Evolutionary conservation across 2,329 filamentous ascomycete species (phyloP).

Genomic region (Zopfia rhizophila): DNA sequence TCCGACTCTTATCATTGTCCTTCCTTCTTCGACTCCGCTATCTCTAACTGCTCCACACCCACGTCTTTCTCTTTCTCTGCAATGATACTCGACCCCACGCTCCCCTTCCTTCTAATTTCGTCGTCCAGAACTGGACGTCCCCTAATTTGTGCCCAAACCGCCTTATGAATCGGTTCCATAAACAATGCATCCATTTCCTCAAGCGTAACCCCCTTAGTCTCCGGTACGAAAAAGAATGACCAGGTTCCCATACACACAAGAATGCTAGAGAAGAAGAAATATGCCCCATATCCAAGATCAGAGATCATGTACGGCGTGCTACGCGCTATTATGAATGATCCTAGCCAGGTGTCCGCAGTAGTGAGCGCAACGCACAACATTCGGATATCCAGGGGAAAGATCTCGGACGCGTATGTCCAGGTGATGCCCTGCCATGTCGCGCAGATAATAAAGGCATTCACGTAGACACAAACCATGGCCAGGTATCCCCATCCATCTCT

Average conservation of each 20-base stretch:
- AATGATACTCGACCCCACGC: conserved; percentile 12
- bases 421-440: conserved; percentile 56
- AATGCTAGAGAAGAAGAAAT: conserved; percentile 51
- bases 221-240: conserved; percentile 45
- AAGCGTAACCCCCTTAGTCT: conserved; percentile 44
- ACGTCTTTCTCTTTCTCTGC: conserved; percentile 34
- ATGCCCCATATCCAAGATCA: conserved; percentile 50
- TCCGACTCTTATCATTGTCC: too few relatives aligned
- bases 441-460: conserved; percentile 65
- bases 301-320: conserved; percentile 53
- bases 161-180: conserved; percentile 39
- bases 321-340: conserved; percentile 53
- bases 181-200: conserved; percentile 47
- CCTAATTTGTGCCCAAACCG: conserved; percentile 43
- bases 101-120: conserved; percentile 27
- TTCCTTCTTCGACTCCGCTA: too few relatives aligned
- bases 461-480: conserved; percentile 66
- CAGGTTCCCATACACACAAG: conserved; percentile 42
- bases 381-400: conserved; percentile 57
- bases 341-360: conserved; percentile 52
- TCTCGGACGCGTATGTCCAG: conserved; percentile 61
- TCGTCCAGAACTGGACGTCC: conserved; percentile 31
- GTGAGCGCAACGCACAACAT: conserved; percentile 53
- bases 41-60: conserved; percentile 26
- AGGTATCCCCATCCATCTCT: conserved; percentile 62